Evolutionary conservation across 2,329 filamentous ascomycete species (phyloP).

Genomic region (Arachnopeziza araneosa): DNA sequence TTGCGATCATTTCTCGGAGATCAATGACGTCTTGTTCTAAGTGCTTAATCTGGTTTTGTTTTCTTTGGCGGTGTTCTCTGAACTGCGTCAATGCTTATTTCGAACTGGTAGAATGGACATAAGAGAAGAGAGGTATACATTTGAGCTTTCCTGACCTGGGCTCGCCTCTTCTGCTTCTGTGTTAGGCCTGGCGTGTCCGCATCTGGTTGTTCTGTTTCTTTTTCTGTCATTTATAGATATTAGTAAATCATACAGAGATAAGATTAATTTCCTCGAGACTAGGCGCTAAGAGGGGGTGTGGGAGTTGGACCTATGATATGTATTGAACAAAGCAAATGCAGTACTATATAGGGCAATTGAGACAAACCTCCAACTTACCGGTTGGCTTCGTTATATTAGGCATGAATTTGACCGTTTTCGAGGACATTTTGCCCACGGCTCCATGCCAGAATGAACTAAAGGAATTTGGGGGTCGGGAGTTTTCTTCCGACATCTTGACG

Average conservation of each 20-base stretch:
- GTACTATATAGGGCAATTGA: neutral
- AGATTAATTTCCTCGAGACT: neutral
- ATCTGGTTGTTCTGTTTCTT: conserved; percentile 3
- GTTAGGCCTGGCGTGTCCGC: conserved; percentile 7
- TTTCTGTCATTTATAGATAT: conserved; percentile 3
- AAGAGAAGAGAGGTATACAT: conserved; percentile 14
- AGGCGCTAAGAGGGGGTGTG: neutral
- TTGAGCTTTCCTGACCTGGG: conserved; percentile 29
- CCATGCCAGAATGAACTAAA: conserved; percentile 13
- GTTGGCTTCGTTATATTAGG: neutral
- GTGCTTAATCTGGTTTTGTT: conserved; percentile 26
- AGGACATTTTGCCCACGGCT: conserved; percentile 6
- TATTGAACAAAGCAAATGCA: neutral
- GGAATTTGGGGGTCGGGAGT: neutral
- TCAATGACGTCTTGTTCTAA: conserved; percentile 27
- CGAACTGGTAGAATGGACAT: neutral
- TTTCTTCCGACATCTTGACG: neutral
- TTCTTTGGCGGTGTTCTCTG: conserved; percentile 26
- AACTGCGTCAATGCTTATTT: neutral
- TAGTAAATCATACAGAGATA: conserved; percentile 3
- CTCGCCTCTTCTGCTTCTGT: conserved; percentile 24
- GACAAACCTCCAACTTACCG: neutral
- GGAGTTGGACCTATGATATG: neutral
- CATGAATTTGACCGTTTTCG: conserved; percentile 5
- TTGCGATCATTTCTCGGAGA: conserved; percentile 24